Percentiles rank a stretch among this genome's conserved stretches.
These are phyloP conservation scores for Phytophthora palmivora DNA, from an alignment of 352 stramenopile species.

Conservation along the genomic window DNA sequence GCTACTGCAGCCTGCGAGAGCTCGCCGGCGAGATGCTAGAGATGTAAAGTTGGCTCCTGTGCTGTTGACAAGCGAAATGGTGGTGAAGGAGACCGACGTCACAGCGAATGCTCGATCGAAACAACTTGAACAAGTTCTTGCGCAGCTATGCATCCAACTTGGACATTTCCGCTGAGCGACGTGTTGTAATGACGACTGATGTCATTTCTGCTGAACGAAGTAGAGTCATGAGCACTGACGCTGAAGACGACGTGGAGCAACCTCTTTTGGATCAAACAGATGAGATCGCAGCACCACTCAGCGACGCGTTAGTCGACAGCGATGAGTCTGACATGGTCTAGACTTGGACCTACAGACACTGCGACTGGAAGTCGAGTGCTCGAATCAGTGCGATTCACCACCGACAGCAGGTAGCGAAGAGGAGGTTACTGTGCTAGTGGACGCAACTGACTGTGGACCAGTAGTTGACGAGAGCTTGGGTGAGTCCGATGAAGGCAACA, in stretches of 20 bases:
- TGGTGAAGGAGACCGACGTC: slow-evolving; percentile 23
- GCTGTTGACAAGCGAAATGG: slow-evolving; percentile 6
- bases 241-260: slow-evolving; percentile 24
- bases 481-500: slow-evolving; percentile 29
- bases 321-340: slow-evolving; percentile 18
- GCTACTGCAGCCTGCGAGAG: slow-evolving; percentile 1
- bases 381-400: slow-evolving; percentile 64
- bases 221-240: slow-evolving; percentile 21
- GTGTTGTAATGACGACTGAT: slow-evolving; percentile 7
- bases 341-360: slow-evolving; percentile 42
- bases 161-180: slow-evolving; percentile 35
- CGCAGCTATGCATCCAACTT: slow-evolving; percentile 73
- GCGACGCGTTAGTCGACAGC: slow-evolving; percentile 7
- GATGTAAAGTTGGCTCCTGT: slow-evolving; percentile 20
- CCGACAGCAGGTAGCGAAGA: slow-evolving; percentile 13
- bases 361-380: slow-evolving; percentile 37
- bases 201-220: slow-evolving; percentile 13
- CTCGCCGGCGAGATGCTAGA: slow-evolving; percentile 24
- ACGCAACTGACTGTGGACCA: slow-evolving; percentile 24
- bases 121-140: slow-evolving; percentile 76
- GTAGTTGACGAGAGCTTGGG: slow-evolving; percentile 3
- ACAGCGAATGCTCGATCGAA: slow-evolving; percentile 40
- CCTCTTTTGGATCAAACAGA: slow-evolving; percentile 19
- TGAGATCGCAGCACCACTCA: not conserved
- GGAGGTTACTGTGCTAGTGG: slow-evolving; percentile 8